These are phyloP conservation scores for Geotrichum aggregatum DNA, from an alignment of 1,139 yeast genomes.

Conservation along the genomic window DNA sequence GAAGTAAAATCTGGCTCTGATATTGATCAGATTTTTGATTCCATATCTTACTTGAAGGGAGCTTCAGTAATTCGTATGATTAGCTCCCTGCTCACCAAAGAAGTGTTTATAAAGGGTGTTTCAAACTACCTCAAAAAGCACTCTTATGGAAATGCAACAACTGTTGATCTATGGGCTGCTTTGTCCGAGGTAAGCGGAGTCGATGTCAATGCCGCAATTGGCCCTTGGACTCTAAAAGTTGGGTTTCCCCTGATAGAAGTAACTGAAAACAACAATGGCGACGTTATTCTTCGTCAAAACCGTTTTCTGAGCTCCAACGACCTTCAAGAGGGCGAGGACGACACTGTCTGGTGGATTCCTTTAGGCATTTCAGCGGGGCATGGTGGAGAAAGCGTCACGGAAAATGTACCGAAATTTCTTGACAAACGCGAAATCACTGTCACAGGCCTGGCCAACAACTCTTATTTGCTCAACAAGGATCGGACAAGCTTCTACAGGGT, in stretches of 20 bases:
- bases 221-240: slow-evolving; percentile 74
- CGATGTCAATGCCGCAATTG: slow-evolving; percentile 69
- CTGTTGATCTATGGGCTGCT: slow-evolving; percentile 77
- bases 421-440: slow-evolving; percentile 28
- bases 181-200: slow-evolving; percentile 68
- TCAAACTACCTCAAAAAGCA: slow-evolving; percentile 66
- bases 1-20: slow-evolving; percentile 78
- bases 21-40: slow-evolving; percentile 82
- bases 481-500: slow-evolving; percentile 83
- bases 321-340: slow-evolving; percentile 46
- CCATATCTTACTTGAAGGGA: slow-evolving; percentile 79
- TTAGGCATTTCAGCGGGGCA: slow-evolving; percentile 44
- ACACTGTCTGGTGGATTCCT: slow-evolving; percentile 74
- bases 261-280: slow-evolving; percentile 32
- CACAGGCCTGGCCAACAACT: slow-evolving; percentile 33
- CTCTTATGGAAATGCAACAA: slow-evolving; percentile 70
- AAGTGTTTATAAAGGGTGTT: slow-evolving; percentile 71
- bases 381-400: slow-evolving; percentile 38
- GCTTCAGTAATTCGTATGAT: slow-evolving; percentile 76
- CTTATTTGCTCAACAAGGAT: slow-evolving; percentile 71
- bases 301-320: slow-evolving; percentile 58
- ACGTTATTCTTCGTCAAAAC: slow-evolving; percentile 27
- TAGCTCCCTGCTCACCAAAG: slow-evolving; percentile 70
- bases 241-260: slow-evolving; percentile 82
- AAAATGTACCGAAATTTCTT: slow-evolving; percentile 24